A percentile compares a stretch with the other conserved stretches of the same genome.
Evolutionary conservation across 306 rosid species (phyloP).

Genomic region (Astragalus membranaceus): DNA sequence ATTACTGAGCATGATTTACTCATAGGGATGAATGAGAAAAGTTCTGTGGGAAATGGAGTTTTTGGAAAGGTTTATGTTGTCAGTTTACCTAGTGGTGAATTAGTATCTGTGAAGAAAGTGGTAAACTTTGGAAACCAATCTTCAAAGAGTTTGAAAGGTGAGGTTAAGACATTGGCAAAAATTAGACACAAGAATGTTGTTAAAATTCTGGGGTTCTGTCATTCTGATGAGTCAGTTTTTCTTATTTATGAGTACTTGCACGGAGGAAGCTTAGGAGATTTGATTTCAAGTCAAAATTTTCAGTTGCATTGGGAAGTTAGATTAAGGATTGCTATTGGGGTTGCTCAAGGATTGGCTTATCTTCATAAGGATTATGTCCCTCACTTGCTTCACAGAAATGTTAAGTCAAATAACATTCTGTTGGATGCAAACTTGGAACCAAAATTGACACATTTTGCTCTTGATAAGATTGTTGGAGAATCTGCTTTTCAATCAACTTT

Average conservation of each 20-base stretch:
- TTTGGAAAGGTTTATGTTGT: conserved; percentile 71
- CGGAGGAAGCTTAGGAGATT: conserved; percentile 78
- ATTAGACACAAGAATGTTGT: conserved; percentile 85
- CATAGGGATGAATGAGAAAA: conserved; percentile 81
- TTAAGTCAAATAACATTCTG: conserved; percentile 76
- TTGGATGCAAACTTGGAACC: conserved; percentile 79
- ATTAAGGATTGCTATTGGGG: conserved; percentile 71
- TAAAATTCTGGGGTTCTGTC: conserved; percentile 83
- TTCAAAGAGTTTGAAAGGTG: conserved; percentile 64
- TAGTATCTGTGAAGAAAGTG: conserved; percentile 77
- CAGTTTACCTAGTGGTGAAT: conserved; percentile 75
- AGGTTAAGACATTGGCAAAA: conserved; percentile 82
- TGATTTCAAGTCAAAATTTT: conserved; percentile 50
- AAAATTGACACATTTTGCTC: conserved; percentile 84
- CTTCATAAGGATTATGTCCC: conserved; percentile 90
- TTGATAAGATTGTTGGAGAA: conserved; percentile 73
- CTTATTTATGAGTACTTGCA: conserved; percentile 73
- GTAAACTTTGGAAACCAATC: conserved; percentile 68
- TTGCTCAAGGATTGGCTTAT: conserved; percentile 89
- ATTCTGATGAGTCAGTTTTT: conserved; percentile 73
- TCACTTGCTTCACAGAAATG: conserved; percentile 78
- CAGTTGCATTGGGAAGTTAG: conserved; percentile 61
- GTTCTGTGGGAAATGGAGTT: conserved; percentile 54
- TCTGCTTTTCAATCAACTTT: conserved; percentile 67
- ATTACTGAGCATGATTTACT: conserved; percentile 78